Base-by-base conservation (phyloP, 176 grass and related monocot genomes). In the Carex littledalei region DNA sequence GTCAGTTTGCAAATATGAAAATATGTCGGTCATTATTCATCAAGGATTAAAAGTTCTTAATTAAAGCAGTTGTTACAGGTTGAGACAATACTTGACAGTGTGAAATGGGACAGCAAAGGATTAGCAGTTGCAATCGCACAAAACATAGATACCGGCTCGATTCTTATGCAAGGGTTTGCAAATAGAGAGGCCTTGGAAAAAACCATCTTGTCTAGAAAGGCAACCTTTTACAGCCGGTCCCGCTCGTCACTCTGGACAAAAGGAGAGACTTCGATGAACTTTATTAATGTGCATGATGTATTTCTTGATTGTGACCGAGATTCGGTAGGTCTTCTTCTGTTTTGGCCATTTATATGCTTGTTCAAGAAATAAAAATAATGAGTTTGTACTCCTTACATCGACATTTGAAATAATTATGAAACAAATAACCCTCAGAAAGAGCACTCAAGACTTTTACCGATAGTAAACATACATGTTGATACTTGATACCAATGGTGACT, bases 231-330 rank as follows among this genome's bases (percentile, higher is more conserved):
- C 73, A 98, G 95, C 62, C 92, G 95, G 0, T 98, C 95, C 0
- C 84, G 91, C 31, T 98, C 89, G 56, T 88, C 91, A 8, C 87
- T 98, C 85, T 98, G 95, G 95, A 98, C 85, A 1, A 98, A 98
- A 87, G 92, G 95, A 85, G 95, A 98, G 91, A 98, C 95, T 11
- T 98, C 95, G 11, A 93, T 85, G 87, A 98, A 98, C 71, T 94
- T 93, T 78, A 94, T 98, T 73, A 98, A 98, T 71, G 95, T 98
- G 41, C 91, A 90, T 81, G 95, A 92, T 71, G 87, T 94, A 80
- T 98, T 98, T 70, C 63, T 98, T 16, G 92, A 94, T 64, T 98
- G 95, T 61, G 92, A 98, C 68, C 87, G 63, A 84, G 95, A 98
- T 89, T 98, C 95, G 17, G 95, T 98, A 89, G 89, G 89, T 66